These are phyloP conservation scores for Myriosclerotinia duriaeana DNA, from an alignment of 2,329 filamentous ascomycete species.

Conservation along the genomic window DNA sequence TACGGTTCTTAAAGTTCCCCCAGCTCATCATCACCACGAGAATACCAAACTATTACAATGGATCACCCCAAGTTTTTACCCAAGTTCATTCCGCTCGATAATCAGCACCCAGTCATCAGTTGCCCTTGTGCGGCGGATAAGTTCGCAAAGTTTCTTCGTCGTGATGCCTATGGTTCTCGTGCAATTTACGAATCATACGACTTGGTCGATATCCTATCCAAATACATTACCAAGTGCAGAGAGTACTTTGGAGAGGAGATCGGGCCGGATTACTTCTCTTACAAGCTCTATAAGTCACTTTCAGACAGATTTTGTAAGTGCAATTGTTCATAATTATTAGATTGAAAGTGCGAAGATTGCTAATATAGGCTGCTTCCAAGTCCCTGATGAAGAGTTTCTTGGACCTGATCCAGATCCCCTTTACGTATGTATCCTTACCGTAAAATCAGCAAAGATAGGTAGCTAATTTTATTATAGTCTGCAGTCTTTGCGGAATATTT, in stretches of 20 bases:
- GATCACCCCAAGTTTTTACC: background rate
- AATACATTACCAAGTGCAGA: background rate
- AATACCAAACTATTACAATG: background rate
- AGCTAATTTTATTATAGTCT: background rate
- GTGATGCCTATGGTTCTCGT: background rate
- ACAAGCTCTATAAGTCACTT: background rate
- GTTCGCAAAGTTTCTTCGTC: background rate
- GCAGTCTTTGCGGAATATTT: background rate
- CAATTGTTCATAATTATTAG: background rate
- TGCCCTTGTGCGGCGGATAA: background rate
- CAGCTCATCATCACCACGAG: background rate
- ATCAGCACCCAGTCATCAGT: background rate
- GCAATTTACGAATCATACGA: background rate
- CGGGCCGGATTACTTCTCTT: rapidly evolving
- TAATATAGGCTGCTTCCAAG: background rate
- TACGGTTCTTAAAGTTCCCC: no score
- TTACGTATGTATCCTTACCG: background rate
- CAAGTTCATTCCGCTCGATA: background rate
- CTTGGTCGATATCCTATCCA: background rate
- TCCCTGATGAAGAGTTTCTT: background rate
- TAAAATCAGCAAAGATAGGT: background rate
- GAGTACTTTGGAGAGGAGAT: background rate
- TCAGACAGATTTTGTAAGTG: background rate
- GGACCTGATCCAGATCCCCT: background rate
- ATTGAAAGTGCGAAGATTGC: rapidly evolving